Conservation (phyloP, 305 asterid genomes). For the Striga hermonthica region DNA sequence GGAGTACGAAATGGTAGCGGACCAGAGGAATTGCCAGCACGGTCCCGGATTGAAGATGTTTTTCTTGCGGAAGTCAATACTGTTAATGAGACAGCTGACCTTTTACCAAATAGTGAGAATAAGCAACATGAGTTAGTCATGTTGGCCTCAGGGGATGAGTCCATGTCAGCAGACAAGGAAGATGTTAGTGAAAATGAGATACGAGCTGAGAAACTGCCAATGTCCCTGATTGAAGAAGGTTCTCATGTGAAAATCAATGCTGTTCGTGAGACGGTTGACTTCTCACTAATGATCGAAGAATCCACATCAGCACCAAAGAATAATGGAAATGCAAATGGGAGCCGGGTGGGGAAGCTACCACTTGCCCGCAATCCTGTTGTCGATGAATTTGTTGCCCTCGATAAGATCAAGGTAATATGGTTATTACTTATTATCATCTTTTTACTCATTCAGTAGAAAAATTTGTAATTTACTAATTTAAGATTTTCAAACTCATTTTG, state of each 20-base stretch:
- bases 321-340: conserved; percentile 40
- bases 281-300: conserved; percentile 34
- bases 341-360: conserved; percentile 47
- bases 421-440: background rate
- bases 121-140: conserved; percentile 36
- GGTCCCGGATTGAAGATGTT: conserved; percentile 25
- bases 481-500: conserved; percentile 32
- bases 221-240: conserved; percentile 27
- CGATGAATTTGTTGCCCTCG: conserved; percentile 68
- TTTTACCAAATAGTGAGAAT: conserved; percentile 33
- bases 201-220: too few species aligned
- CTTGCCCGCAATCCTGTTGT: conserved; percentile 68
- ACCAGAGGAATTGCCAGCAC: too few species aligned
- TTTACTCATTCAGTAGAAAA: background rate
- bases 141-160: conserved; percentile 42
- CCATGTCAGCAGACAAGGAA: conserved; percentile 46
- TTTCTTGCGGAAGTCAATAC: conserved; percentile 35
- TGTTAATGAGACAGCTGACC: conserved; percentile 29
- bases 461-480: background rate
- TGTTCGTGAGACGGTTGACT: conserved; percentile 29
- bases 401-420: conserved; percentile 74
- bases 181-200: conserved; percentile 28
- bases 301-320: conserved; percentile 46
- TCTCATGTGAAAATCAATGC: conserved; percentile 34
- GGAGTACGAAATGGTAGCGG: conserved; percentile 13